phyloP scores from a whole-genome alignment of 1,284 basidiomycete genomes.

The Leccinum proximum region DNA sequence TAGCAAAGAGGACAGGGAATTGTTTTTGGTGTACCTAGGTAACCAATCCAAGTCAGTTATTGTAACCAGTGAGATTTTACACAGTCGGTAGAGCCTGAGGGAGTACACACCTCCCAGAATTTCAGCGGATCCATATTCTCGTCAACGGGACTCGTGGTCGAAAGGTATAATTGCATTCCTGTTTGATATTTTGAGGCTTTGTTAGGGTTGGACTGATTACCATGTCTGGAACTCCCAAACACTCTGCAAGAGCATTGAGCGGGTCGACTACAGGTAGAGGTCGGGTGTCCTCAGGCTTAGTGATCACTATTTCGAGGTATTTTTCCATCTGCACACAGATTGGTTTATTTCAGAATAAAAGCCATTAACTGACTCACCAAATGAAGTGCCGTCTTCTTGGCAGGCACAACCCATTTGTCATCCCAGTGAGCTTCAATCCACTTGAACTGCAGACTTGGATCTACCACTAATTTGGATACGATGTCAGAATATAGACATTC shows the following conservation, averaged over 20 bases:
- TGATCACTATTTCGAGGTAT: too few relatives aligned
- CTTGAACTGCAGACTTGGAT: background rate
- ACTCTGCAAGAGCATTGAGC: too few relatives aligned
- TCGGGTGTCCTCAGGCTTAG: too few relatives aligned
- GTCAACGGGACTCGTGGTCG: background rate
- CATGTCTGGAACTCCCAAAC: background rate
- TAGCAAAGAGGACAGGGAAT: slow-evolving; percentile 9
- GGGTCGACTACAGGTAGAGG: too few relatives aligned
- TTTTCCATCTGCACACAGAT: too few relatives aligned
- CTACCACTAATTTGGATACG: background rate
- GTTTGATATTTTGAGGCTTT: background rate
- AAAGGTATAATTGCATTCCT: background rate
- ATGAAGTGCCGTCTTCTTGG: too few relatives aligned
- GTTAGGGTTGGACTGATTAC: background rate
- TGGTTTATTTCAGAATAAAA: too few relatives aligned
- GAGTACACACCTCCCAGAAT: background rate
- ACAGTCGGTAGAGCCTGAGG: too few relatives aligned
- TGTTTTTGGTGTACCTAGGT: background rate
- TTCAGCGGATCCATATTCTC: background rate
- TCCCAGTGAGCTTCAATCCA: background rate
- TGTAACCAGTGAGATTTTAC: background rate
- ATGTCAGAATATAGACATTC: background rate
- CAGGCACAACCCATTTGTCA: too few relatives aligned
- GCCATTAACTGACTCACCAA: too few relatives aligned
- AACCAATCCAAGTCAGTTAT: background rate